Evolutionary conservation across 2,329 filamentous ascomycete genomes (phyloP).

Genomic region (Paecilomyces sp.): DNA sequence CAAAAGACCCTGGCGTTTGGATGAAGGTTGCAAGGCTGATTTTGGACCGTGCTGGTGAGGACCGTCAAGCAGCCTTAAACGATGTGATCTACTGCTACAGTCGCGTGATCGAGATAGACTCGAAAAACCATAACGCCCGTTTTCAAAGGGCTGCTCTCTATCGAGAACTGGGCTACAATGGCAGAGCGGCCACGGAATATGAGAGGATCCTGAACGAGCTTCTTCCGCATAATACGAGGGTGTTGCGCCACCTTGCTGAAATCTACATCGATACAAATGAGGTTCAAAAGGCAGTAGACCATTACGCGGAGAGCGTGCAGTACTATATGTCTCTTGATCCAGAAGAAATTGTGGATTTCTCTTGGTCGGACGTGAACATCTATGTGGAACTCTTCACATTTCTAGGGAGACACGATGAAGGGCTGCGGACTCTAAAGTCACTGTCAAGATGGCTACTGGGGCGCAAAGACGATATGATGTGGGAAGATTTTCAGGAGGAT

Average conservation of each 20-base stretch:
- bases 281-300: slow-evolving; percentile 40
- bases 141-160: slow-evolving; percentile 51
- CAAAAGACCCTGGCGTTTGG: slow-evolving; percentile 51
- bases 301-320: slow-evolving; percentile 48
- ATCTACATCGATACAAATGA: slow-evolving; percentile 47
- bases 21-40: slow-evolving; percentile 50
- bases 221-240: slow-evolving; percentile 48
- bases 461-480: slow-evolving; percentile 64
- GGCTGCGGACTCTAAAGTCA: slow-evolving; percentile 61
- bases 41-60: slow-evolving; percentile 40
- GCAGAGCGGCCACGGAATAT: slow-evolving; percentile 44
- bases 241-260: slow-evolving; percentile 51
- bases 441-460: slow-evolving; percentile 78
- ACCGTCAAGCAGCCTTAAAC: slow-evolving; percentile 34
- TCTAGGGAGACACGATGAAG: slow-evolving; percentile 55
- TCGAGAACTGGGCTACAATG: slow-evolving; percentile 41
- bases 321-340: slow-evolving; percentile 40
- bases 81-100: slow-evolving; percentile 48
- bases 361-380: slow-evolving; percentile 79
- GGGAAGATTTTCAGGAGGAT: slow-evolving; percentile 65
- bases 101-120: slow-evolving; percentile 47
- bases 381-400: slow-evolving; percentile 75
- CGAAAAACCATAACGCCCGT: slow-evolving; percentile 46
- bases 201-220: slow-evolving; percentile 47
- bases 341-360: slow-evolving; percentile 40